Base-by-base conservation (phyloP, 2,329 filamentous ascomycete genomes). In the Plenodomus biglobosus region DNA sequence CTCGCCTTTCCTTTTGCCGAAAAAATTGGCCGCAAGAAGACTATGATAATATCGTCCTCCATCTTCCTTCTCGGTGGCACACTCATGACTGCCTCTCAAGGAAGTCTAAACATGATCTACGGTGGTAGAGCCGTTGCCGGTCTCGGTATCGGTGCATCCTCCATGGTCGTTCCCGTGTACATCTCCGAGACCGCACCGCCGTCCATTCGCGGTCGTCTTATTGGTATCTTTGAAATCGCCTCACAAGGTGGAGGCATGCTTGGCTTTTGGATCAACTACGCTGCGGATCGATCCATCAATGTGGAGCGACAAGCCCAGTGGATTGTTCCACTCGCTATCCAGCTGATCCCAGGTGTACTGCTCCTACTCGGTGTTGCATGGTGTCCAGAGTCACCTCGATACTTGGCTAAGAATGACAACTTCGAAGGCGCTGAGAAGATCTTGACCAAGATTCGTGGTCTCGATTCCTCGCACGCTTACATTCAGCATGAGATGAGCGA, bases 151-250 rank as follows among this genome's bases (percentile, higher is more conserved):
- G 70, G 71, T 6, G 65, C 66, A 41, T 69, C 64, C 4, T 71
- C 68, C 16, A 65, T 72, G 43, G 64, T 68, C 13, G 68, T 72
- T 8, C 71, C 71, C 6, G 65, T 73, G 17, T 73, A 71, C 43
- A 72, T 74, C 42, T 66, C 69, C 8, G 71, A 74, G 42, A 70
- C 62, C 7, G 62, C 82, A 0, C 85, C 85, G 2, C 83, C 84
- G 0, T 82, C 83, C 3, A 79, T 87, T 39, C 78, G 85, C 53
- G 85, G 85, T 16, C 78, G 83, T 1, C 76, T 87, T 1, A 82
- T 87, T 19, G 84, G 85, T 42, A 79, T 87, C 43, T 87, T 85
- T 67, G 85, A 87, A 64, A 75, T 87, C 1, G 81, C 82, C 20
- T 86, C 82, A 71, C 85, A 86, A 70, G 75, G 81, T 1, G 80